Conservation (phyloP, 352 stramenopile species). For the Pythium volutum region DNA sequence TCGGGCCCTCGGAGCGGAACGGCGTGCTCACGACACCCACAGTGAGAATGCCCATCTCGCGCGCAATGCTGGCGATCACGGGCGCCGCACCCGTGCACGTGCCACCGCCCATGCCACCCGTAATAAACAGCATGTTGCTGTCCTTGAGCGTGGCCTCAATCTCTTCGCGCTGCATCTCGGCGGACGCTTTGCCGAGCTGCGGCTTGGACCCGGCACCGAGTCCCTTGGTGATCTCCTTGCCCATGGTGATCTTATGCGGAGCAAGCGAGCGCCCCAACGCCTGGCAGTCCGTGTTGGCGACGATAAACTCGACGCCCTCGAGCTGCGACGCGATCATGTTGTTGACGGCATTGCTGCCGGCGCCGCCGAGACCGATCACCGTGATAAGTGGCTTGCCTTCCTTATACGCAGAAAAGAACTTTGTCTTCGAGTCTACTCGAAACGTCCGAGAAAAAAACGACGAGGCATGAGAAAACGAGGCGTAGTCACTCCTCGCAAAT, state of each 20-base stretch:
- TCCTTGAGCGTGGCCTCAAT: slow-evolving; percentile 88
- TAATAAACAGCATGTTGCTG: slow-evolving; percentile 97
- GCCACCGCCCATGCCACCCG: slow-evolving; percentile 92
- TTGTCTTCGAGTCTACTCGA: slow-evolving; percentile 34
- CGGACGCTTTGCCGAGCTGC: slow-evolving; percentile 73
- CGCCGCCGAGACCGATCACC: slow-evolving; percentile 80
- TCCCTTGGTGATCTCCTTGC: slow-evolving; percentile 83
- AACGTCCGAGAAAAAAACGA: not conserved
- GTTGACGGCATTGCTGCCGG: slow-evolving; percentile 86
- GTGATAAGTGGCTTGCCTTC: slow-evolving; percentile 85
- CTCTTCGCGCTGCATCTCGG: slow-evolving; percentile 86
- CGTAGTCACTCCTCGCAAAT: no score
- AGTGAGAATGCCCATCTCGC: slow-evolving; percentile 92
- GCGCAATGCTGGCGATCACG: slow-evolving; percentile 91
- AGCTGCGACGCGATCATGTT: slow-evolving; percentile 89
- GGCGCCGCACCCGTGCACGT: slow-evolving; percentile 92
- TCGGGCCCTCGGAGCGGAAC: slow-evolving; percentile 94
- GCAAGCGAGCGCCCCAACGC: slow-evolving; percentile 74
- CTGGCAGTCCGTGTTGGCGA: slow-evolving; percentile 96
- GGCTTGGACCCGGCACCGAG: slow-evolving; percentile 81
- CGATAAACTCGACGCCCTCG: slow-evolving; percentile 94
- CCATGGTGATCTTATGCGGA: slow-evolving; percentile 78
- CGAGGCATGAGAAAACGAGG: not conserved
- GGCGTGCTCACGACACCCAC: slow-evolving; percentile 96
- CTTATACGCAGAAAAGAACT: slow-evolving; percentile 58